A percentile compares a stretch with the other conserved stretches of the same genome.
Conservation (phyloP, 352 stramenopile genomes). For the Elongisporangium senticosum region DNA sequence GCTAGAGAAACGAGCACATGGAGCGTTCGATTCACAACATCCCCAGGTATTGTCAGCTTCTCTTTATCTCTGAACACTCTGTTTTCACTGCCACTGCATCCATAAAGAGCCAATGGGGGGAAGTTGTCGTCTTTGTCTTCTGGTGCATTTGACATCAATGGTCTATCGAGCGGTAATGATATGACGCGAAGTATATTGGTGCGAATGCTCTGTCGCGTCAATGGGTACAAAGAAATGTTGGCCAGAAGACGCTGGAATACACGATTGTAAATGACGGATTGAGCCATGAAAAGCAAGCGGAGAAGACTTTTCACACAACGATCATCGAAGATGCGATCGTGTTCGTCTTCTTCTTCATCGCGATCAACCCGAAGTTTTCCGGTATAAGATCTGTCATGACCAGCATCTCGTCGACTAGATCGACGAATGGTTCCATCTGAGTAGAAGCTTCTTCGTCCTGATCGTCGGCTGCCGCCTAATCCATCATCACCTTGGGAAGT, state of each 20-base stretch:
- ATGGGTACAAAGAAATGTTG: conserved; percentile 78
- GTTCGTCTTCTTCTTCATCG: conserved; percentile 59
- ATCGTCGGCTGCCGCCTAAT: conserved; percentile 27
- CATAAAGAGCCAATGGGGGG: conserved; percentile 50
- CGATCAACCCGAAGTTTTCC: conserved; percentile 69
- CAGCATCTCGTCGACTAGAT: conserved; percentile 31
- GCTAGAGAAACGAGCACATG: conserved; percentile 80
- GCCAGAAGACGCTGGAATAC: conserved; percentile 72
- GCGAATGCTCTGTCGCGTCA: conserved; percentile 57
- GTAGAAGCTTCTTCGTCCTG: conserved; percentile 30
- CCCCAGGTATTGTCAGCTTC: conserved; percentile 48
- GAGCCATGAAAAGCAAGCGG: conserved; percentile 72
- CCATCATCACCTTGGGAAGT: conserved; percentile 66
- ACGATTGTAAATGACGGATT: conserved; percentile 78
- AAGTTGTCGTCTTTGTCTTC: conserved; percentile 45
- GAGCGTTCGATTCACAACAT: conserved; percentile 89
- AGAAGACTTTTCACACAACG: conserved; percentile 57
- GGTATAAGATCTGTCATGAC: conserved; percentile 21
- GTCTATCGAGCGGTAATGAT: conserved; percentile 39
- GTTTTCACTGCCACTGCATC: conserved; percentile 26
- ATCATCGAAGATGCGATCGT: conserved; percentile 67
- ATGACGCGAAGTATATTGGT: conserved; percentile 58
- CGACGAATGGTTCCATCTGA: conserved; percentile 32
- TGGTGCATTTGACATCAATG: conserved; percentile 19
- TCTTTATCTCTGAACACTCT: conserved; percentile 2